Evolutionary conservation across 306 rosid species (phyloP), one percentile per base, ranked within the genome.

Genomic region (Alnus rubra): DNA sequence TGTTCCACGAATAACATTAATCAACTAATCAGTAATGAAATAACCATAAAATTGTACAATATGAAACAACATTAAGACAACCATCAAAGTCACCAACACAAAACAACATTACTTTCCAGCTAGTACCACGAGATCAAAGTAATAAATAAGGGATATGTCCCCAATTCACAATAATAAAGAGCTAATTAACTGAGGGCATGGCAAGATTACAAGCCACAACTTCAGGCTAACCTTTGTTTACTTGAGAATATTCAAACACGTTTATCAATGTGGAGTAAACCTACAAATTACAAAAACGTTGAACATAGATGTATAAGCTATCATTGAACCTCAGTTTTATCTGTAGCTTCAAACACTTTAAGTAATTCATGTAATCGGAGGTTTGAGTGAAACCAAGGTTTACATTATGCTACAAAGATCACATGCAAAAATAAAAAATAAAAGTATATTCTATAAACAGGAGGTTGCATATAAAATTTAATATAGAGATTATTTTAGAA

Each of bases 1-100:
- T 76, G 80, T 67, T 73, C 69, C 70, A 64, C 33, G 74, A 84
- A 51, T 76, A 23, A 72, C 47, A 51, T 48, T 14, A 53, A 50
- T 52, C 50, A 67, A 42, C 33, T 68, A 37, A 74, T 56, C 56
- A 51, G 4, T 28, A 31, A 45, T 63, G 18, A 9, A 42, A 59
- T 28, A 35, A 67, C 2, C 28, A 67, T 13, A n/a, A 39, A 39
- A n/a, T 8, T 42, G 15, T n/a, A 28, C 8, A 42, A 9, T 3
- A 68, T 68, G 51, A 68, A 42, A 39, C 18, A n/a, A 56, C 47
- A 45, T 53, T 15, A 9, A 49, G n/a, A 28, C 19, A 9, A 67
- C 15, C 49, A 67, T 14, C 72, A 68, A 68, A 9, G 9, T 42
- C 13, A 18, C 72, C 18, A 42, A 18, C 8, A 68, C 18, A 23